Conservation (phyloP, 1,284 basidiomycete genomes). For the Somion occarium region DNA sequence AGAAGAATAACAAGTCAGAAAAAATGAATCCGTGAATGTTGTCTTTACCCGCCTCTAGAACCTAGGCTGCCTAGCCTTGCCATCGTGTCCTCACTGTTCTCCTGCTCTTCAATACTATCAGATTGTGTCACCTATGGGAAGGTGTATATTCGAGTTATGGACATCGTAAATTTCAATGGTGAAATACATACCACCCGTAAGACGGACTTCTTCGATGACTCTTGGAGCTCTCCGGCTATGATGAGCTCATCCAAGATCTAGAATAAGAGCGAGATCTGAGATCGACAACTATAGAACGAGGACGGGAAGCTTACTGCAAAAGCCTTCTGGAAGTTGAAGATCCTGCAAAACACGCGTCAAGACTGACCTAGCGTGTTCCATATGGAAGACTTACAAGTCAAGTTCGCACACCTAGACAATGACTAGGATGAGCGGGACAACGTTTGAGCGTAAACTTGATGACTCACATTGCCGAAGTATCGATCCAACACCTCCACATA, state of each 20-base stretch:
- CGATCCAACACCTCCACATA: conserved; percentile 99
- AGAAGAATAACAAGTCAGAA: background rate
- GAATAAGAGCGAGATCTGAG: background rate
- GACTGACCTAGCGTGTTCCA: background rate
- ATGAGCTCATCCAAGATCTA: conserved; percentile 97
- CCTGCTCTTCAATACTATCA: conserved; percentile 76
- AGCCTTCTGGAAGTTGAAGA: conserved; percentile 98
- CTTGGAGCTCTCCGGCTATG: conserved; percentile 97
- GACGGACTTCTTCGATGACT: conserved; percentile 98
- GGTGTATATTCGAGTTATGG: background rate
- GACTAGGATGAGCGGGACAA: conserved; percentile 6
- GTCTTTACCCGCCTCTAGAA: conserved; percentile 21
- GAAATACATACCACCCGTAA: conserved; percentile 66
- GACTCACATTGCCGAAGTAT: conserved; percentile 95
- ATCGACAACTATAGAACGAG: background rate
- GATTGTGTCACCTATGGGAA: conserved; percentile 68
- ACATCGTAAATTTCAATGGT: background rate
- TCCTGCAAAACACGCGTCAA: conserved; percentile 44
- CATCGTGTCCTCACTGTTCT: conserved; percentile 74
- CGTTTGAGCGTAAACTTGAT: background rate
- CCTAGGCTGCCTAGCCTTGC: conserved; percentile 54
- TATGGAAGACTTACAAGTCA: conserved; percentile 63
- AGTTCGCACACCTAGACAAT: conserved; percentile 83
- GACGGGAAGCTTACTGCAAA: conserved; percentile 65
- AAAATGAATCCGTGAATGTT: background rate